phyloP scores from a whole-genome alignment of 441 rosid genomes.

The Biscutella auriculata region DNA sequence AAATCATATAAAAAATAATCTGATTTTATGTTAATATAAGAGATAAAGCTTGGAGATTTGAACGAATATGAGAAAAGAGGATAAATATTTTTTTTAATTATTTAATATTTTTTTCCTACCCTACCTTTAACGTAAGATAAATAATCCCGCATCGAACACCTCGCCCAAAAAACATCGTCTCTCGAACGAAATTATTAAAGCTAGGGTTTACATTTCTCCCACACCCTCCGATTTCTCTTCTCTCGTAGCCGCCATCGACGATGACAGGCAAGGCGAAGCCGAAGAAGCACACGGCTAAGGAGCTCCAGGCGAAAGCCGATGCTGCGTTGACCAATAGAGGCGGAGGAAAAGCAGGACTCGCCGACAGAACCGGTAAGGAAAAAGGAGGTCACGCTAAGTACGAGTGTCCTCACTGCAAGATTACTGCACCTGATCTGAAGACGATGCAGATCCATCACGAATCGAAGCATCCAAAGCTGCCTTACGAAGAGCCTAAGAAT shows the following conservation, averaged over 20 bases:
- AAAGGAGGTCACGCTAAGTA: conserved; percentile 95
- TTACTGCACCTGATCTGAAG: conserved; percentile 65
- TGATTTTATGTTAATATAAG: too few species aligned
- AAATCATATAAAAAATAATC: too few species aligned
- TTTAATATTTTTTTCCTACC: too few species aligned
- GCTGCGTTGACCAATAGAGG: conserved; percentile 85
- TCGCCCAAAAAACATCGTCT: too few species aligned
- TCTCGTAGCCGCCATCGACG: conserved; percentile 10
- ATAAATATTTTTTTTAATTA: too few species aligned
- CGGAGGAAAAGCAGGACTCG: conserved; percentile 78
- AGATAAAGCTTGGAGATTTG: too few species aligned
- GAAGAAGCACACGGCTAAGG: conserved; percentile 99
- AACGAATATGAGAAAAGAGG: too few species aligned
- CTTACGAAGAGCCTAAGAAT: conserved; percentile 61
- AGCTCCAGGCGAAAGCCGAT: conserved; percentile 62
- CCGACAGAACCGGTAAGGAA: conserved; percentile 61
- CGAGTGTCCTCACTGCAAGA: conserved; percentile 92
- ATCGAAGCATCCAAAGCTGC: conserved; percentile 77
- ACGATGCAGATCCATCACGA: conserved; percentile 97
- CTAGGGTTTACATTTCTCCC: conserved; percentile 13
- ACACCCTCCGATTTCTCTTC: neutral
- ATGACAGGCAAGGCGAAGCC: conserved; percentile 99
- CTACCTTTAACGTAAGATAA: too few species aligned
- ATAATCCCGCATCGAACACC: too few species aligned
- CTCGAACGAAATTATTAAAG: conserved; percentile 10